Base-by-base conservation (phyloP, 73 alveolate species). In the Paramecium bursaria region DNA sequence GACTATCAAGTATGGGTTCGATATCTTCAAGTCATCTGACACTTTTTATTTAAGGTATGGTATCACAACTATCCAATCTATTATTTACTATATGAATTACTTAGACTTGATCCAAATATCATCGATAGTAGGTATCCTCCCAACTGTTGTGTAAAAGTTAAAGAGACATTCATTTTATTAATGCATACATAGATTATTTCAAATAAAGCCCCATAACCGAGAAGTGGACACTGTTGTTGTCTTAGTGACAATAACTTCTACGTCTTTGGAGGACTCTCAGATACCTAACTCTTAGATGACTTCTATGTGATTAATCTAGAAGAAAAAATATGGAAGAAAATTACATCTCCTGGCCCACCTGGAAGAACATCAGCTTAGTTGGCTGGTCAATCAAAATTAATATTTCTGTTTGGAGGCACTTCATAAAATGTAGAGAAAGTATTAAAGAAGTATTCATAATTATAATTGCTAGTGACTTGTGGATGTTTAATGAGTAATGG, bases 171-270 rank as follows among this genome's bases (percentile, higher is more conserved):
- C n/a, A n/a, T n/a, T n/a, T n/a, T n/a, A n/a, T n/a, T n/a, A n/a
- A n/a, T n/a, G n/a, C n/a, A n/a, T n/a, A n/a, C n/a, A n/a, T n/a
- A n/a, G n/a, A n/a, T n/a, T n/a, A n/a, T n/a, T n/a, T n/a, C n/a
- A n/a, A n/a, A n/a, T n/a, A n/a, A n/a, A n/a, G n/a, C n/a, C n/a
- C 89, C 89, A 50, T 22, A 73, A 6, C 85, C 89, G 39, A 79
- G 74, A 42, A 79, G 80, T 50, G 89, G 89, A 19, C 85, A 79
- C 25, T 61, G 85, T 42, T 79, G 89, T 31, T 39, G 73, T 33
- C 46, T 39, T 15, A 57, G 42, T 9, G 46, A 60, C 14, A 51
- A 79, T 39, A 22, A 27, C 6, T 42, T 79, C 60, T 79, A 79
- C 48, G 57, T 79, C 10, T 79, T 79, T 39, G 89, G 89, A 7